Evolutionary conservation across 75 land plant genomes (phyloP), one percentile per base, ranked within the genome.

Genomic region (Adiantum capillusveneris): DNA sequence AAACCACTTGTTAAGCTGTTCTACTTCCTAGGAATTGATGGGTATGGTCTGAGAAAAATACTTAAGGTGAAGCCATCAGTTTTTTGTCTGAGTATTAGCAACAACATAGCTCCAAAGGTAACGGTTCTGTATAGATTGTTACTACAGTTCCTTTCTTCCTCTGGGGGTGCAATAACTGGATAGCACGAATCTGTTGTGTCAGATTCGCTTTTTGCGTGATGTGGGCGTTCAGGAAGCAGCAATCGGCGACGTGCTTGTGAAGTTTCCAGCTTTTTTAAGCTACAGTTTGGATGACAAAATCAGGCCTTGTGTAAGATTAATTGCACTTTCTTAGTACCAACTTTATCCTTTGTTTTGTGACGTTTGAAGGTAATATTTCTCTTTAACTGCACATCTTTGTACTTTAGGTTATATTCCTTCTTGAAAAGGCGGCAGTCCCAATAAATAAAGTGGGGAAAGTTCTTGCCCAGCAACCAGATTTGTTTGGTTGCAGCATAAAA

Each of bases 271-370:
- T 0, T 62, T 93, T 39, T 69, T 93, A 45, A 93, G 86, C 41
- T 88, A 82, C 73, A 93, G 95, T 58, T 80, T 93, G 25, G 62
- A 88, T 78, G 83, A 77, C 56, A 93, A 88, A 67, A 93, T 85
- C 22, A 79, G 90, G 1, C 95, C 87, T 6, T 86, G 80, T 82
- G 98, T 93, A 48, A 43, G 79, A 44, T 49, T 11, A 9, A 24
- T 9, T 9, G 17, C 17, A 51, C 17, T 51, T 51, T 19, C 9
- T n/a, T n/a, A n/a, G n/a, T n/a, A n/a, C n/a, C n/a, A n/a, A n/a
- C n/a, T n/a, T n/a, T n/a, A n/a, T n/a, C n/a, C n/a, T n/a, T n/a
- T n/a, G n/a, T n/a, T n/a, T n/a, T n/a, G n/a, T n/a, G n/a, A n/a
- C n/a, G n/a, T n/a, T n/a, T n/a, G n/a, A n/a, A n/a, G n/a, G n/a